phyloP scores from a whole-genome alignment of 352 stramenopile genomes.

The Thraustochytrium striatum region DNA sequence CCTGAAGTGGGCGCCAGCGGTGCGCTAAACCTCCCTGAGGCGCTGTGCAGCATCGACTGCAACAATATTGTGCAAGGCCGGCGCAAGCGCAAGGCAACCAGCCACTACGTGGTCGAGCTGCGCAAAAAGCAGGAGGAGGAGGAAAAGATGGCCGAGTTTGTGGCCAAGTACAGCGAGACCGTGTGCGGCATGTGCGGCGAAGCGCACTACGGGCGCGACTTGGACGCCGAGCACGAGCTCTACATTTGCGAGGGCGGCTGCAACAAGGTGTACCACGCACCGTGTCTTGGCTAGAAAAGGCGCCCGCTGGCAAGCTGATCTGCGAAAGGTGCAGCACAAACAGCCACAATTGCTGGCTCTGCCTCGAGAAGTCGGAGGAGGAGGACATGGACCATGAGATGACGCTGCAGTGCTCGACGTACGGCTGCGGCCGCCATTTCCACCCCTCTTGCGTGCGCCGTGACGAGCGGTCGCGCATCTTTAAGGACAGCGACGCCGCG shows the following conservation, averaged over 20 bases:
- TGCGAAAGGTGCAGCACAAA: background rate
- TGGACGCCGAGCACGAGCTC: conserved; percentile 6
- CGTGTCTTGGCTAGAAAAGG: background rate
- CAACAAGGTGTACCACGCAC: background rate
- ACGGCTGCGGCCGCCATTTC: background rate
- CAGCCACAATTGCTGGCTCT: background rate
- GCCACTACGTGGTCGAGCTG: background rate
- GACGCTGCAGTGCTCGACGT: background rate
- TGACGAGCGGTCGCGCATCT: background rate
- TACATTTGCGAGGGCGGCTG: conserved; percentile 11
- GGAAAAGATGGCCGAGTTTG: background rate
- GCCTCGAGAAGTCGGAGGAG: background rate
- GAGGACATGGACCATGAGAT: background rate
- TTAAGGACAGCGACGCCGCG: too few species aligned
- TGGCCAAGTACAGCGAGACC: background rate
- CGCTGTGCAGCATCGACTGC: too few species aligned
- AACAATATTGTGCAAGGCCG: background rate
- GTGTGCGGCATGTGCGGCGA: conserved; percentile 19
- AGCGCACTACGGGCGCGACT: background rate
- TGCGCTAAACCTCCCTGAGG: too few species aligned
- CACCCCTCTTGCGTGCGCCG: background rate
- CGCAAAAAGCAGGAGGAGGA: background rate
- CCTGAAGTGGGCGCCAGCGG: background rate
- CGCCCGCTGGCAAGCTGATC: background rate
- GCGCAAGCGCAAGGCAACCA: background rate